These are phyloP conservation scores for Rhizopogon salebrosus DNA, from an alignment of 768 basidiomycete genomes.

Conservation along the genomic window DNA sequence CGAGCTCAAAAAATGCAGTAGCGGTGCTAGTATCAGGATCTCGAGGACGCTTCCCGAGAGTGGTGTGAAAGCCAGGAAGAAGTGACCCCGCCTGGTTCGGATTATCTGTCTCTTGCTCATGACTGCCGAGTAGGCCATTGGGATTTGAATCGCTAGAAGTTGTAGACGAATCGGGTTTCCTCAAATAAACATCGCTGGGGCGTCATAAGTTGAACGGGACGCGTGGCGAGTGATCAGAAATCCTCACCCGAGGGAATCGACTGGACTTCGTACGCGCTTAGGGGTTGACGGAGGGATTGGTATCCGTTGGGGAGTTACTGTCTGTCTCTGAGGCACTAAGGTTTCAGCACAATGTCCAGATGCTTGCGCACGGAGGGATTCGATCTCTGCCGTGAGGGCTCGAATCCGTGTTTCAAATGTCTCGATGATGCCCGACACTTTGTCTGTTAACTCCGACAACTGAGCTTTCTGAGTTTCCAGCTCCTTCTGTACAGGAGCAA, in stretches of 20 bases:
- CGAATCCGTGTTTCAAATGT: slow-evolving; percentile 35
- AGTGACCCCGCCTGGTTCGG: slow-evolving; percentile 13
- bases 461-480: slow-evolving; percentile 43
- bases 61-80: slow-evolving; percentile 36
- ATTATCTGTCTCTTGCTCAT: slow-evolving; percentile 7
- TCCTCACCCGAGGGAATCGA: slow-evolving; percentile 20
- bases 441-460: slow-evolving; percentile 29
- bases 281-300: slow-evolving; percentile 29
- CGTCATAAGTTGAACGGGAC: slow-evolving; percentile 8
- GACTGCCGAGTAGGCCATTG: slow-evolving; percentile 6
- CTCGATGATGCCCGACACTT: slow-evolving; percentile 22
- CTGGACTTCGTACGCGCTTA: slow-evolving; percentile 28
- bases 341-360: slow-evolving; percentile 6
- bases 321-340: slow-evolving; percentile 5
- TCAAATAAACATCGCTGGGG: slow-evolving; percentile 16
- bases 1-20: slow-evolving; percentile 37
- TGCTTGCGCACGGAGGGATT: slow-evolving; percentile 20
- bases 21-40: slow-evolving; percentile 42
- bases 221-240: not conserved
- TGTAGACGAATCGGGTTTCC: slow-evolving; percentile 14
- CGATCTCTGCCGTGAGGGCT: slow-evolving; percentile 30
- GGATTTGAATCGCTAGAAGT: slow-evolving; percentile 16
- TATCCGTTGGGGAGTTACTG: slow-evolving; percentile 16
- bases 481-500: slow-evolving; percentile 49
- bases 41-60: slow-evolving; percentile 65